A percentile compares a stretch with the other conserved stretches of the same genome.
These are phyloP conservation scores for Cetraspora pellucida DNA, from an alignment of 192 early-diverging fungal genomes.

Conservation along the genomic window DNA sequence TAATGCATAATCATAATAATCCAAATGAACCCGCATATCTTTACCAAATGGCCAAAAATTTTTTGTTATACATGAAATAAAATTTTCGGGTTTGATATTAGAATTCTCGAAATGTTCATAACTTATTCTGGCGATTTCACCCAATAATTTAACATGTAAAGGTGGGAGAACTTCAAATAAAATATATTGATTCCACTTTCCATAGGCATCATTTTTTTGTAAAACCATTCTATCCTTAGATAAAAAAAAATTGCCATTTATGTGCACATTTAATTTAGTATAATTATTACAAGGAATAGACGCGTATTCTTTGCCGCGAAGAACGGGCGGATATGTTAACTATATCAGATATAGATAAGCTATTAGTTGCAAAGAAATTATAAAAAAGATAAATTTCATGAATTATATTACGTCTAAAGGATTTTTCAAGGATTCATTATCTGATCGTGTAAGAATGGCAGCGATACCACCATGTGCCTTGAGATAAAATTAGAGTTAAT, in stretches of 20 bases:
- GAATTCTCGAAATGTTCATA: not conserved
- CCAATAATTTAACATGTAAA: not conserved
- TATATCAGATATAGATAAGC: not conserved
- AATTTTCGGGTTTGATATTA: not conserved
- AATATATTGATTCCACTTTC: not conserved
- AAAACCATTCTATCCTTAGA: not conserved
- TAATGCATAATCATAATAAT: too few relatives aligned
- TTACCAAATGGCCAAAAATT: too few relatives aligned
- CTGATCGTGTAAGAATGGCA: too few relatives aligned
- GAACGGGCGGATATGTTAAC: not conserved
- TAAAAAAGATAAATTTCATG: too few relatives aligned
- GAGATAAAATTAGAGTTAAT: too few relatives aligned
- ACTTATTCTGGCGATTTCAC: not conserved
- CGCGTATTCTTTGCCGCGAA: not conserved
- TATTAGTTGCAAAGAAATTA: too few relatives aligned
- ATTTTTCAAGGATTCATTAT: too few relatives aligned
- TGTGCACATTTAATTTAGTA: not conserved
- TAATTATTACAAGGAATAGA: not conserved
- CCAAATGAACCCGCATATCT: too few relatives aligned
- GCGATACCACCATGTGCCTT: too few relatives aligned
- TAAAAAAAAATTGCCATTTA: not conserved
- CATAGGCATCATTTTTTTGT: not conserved
- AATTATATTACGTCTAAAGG: too few relatives aligned
- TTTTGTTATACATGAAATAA: too few relatives aligned
- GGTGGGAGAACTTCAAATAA: not conserved